Conservation (phyloP, 1,284 basidiomycete genomes). For the Garcileccinum viscosum region DNA sequence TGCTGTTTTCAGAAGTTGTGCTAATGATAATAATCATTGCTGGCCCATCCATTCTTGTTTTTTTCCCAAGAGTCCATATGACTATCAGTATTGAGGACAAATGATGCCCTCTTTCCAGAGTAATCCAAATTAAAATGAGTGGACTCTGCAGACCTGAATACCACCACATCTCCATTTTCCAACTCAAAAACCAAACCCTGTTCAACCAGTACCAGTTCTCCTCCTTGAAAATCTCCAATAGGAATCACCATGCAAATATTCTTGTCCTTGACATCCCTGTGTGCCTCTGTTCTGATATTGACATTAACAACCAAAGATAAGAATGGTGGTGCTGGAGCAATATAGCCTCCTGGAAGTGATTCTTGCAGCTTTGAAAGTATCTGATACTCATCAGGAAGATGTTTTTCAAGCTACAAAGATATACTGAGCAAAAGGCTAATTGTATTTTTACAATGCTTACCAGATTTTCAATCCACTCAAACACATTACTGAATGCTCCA, state of each 20-base stretch:
- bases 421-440: background rate
- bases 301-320: background rate
- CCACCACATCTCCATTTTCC: background rate
- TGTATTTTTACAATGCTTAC: background rate
- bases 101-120: background rate
- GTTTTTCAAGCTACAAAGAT: background rate
- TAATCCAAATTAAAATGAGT: background rate
- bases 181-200: background rate
- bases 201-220: background rate
- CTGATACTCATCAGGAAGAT: background rate
- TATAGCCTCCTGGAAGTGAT: background rate
- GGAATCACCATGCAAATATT: background rate
- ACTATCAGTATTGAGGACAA: background rate
- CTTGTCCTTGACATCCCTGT: background rate
- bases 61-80: background rate
- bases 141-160: background rate
- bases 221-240: background rate
- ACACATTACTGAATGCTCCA: background rate
- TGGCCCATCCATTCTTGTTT: background rate
- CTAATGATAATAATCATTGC: background rate
- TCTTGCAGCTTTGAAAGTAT: background rate
- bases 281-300: background rate
- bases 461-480: background rate
- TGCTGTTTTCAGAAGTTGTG: too few species aligned
- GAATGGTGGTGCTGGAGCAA: background rate